Conservation (phyloP, 2,329 filamentous ascomycete species). For the Fusarium annulatum region DNA sequence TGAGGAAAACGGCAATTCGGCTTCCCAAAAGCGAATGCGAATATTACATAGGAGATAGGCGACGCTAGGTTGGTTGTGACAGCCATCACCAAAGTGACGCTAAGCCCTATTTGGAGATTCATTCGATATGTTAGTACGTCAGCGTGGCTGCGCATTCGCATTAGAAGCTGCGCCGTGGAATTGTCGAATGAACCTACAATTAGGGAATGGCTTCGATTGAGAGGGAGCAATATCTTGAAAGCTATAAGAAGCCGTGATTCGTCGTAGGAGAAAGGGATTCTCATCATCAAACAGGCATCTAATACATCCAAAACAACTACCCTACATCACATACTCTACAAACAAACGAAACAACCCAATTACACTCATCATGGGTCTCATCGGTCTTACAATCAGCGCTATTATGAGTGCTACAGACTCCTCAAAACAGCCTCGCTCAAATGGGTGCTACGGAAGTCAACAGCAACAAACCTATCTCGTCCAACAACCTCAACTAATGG, state of each 20-base stretch:
- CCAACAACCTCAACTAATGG: slow-evolving; percentile 9
- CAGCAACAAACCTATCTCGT: neutral
- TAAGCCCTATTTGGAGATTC: slow-evolving; percentile 24
- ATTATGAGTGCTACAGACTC: slow-evolving; percentile 1
- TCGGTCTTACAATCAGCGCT: slow-evolving; percentile 20
- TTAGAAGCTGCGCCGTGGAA: neutral
- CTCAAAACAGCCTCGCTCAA: neutral
- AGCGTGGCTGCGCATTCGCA: slow-evolving; percentile 32
- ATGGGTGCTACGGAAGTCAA: neutral
- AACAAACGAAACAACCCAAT: neutral
- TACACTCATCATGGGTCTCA: slow-evolving; percentile 31
- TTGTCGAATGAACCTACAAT: slow-evolving; percentile 28
- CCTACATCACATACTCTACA: neutral
- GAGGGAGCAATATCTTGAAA: neutral
- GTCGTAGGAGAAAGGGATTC: neutral
- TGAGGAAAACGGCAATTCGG: neutral
- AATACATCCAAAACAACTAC: neutral
- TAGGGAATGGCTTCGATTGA: slow-evolving; percentile 8
- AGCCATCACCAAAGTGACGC: neutral
- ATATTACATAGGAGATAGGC: neutral
- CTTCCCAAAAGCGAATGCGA: slow-evolving; percentile 17
- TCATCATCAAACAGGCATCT: neutral
- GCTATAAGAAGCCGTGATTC: slow-evolving; percentile 18
- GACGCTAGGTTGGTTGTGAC: slow-evolving; percentile 6
- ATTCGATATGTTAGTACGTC: slow-evolving; percentile 34